Evolutionary conservation across 2,329 filamentous ascomycete genomes (phyloP), one percentile per base, ranked within the genome.

Genomic region (Alternaria gansuensis): DNA sequence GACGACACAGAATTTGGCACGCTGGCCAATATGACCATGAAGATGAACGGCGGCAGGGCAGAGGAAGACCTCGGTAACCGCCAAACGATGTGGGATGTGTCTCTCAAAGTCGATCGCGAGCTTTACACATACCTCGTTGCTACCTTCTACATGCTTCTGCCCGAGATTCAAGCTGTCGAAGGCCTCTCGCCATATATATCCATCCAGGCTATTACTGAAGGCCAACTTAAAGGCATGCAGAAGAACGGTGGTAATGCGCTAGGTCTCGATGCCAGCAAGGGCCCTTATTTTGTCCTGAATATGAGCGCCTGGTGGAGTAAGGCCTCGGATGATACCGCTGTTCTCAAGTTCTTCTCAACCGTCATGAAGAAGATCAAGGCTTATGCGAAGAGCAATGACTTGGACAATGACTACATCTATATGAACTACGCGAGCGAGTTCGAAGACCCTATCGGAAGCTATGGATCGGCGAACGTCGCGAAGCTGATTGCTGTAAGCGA

Each of bases 371-470:
- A 50, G 24, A 61, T 66, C 21, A 65, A 65, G 29, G 67, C 56
- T 29, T 60, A 70, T 60, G 69, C 65, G n/a, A 57, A 65, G 48
- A 51, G 28, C 24, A 60, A 36, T 13, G 60, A 50, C 8, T 29
- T 64, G 36, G 57, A 66, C 37, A 64, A 66, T 33, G 56, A 61
- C 26, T 60, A 57, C 51, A 63, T 66, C 24, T 82, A 82, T 65
- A 77, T 81, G 74, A 82, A 82, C 64, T 82, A 83, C 57, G 81
- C 80, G 13, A 75, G 72, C 51, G 69, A 72, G 62, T 76, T 71
- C 57, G 78, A 82, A 65, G 74, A 79, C 59, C 73, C 78, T 5
- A 67, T 82, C 36, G 63, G 66, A 21, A 67, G 51, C 5, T 66
- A 67, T 43, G 80, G 81, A 0, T 37, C 60, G 21, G 62, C 57